A percentile compares a stretch with the other conserved stretches of the same genome.
phyloP scores from a whole-genome alignment of 129 eudicot genomes.

The Escallonia herrerae region DNA sequence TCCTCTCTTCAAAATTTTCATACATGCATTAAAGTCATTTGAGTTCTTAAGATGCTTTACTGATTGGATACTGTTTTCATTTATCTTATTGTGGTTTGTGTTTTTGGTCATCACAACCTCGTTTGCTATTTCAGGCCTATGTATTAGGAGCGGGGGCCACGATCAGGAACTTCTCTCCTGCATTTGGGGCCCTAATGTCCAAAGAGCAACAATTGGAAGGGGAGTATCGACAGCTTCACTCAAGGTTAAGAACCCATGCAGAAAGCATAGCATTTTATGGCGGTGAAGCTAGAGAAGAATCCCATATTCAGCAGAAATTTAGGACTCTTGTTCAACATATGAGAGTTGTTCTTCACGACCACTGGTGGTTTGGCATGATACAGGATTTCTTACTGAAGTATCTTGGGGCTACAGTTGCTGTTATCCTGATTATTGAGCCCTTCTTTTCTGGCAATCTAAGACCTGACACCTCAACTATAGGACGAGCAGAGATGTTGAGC shows the following conservation, averaged over 20 bases:
- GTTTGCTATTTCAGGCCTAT: slow-evolving; percentile 56
- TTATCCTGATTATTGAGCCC: slow-evolving; percentile 90
- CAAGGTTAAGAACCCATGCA: slow-evolving; percentile 92
- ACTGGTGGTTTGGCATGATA: slow-evolving; percentile 99
- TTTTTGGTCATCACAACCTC: background rate
- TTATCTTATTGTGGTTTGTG: no score
- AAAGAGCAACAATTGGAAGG: slow-evolving; percentile 95
- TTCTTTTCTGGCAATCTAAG: slow-evolving; percentile 86
- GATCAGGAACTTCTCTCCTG: slow-evolving; percentile 91
- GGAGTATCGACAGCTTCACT: slow-evolving; percentile 93
- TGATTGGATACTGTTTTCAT: background rate
- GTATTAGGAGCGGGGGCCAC: slow-evolving; percentile 94
- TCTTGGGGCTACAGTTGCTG: slow-evolving; percentile 99
- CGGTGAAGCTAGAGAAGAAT: slow-evolving; percentile 94
- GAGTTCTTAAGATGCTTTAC: slow-evolving; percentile 11
- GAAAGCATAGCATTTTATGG: slow-evolving; percentile 99
- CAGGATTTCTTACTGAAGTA: slow-evolving; percentile 94
- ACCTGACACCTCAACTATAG: slow-evolving; percentile 90
- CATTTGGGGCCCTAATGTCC: slow-evolving; percentile 94
- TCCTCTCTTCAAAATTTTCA: slow-evolving; percentile 5
- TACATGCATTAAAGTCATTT: background rate
- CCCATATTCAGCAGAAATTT: slow-evolving; percentile 90
- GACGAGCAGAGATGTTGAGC: slow-evolving; percentile 99
- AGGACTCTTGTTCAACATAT: slow-evolving; percentile 61
- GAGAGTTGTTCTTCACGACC: slow-evolving; percentile 82